A percentile compares a stretch with the other conserved stretches of the same genome.
Evolutionary conservation across 1,284 basidiomycete genomes (phyloP).

Genomic region (Vanrija sp.): DNA sequence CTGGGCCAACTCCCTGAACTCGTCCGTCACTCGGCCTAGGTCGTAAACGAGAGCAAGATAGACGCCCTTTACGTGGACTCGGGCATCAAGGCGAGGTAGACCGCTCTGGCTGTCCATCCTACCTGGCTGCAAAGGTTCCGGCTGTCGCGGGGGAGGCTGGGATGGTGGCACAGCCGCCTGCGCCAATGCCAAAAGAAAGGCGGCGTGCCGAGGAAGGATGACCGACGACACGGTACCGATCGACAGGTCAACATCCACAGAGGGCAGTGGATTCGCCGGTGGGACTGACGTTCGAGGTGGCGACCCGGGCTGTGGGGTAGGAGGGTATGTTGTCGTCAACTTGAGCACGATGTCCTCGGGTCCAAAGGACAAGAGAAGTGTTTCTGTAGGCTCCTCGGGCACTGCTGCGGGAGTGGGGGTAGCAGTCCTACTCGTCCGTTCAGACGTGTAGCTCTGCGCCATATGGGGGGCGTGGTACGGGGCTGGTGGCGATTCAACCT

Average conservation of each 20-base stretch:
- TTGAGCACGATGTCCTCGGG: slow-evolving; percentile 38
- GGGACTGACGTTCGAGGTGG: neutral
- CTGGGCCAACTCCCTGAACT: neutral
- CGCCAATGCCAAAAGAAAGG: slow-evolving; percentile 23
- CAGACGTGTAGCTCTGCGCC: neutral
- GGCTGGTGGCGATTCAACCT: neutral
- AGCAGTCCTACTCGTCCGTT: slow-evolving; percentile 19
- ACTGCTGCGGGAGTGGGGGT: slow-evolving; percentile 17
- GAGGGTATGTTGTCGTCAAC: slow-evolving; percentile 23
- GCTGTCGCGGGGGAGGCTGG: neutral
- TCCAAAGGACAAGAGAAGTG: slow-evolving; percentile 36
- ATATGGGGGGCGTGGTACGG: neutral
- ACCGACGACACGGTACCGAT: slow-evolving; percentile 29
- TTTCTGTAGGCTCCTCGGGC: slow-evolving; percentile 7
- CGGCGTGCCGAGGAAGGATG: slow-evolving; percentile 28
- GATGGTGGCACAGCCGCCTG: slow-evolving; percentile 2
- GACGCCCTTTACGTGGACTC: slow-evolving; percentile 28
- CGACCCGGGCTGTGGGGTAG: neutral
- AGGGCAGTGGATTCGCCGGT: slow-evolving; percentile 7
- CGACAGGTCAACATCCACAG: slow-evolving; percentile 20
- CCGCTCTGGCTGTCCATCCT: neutral
- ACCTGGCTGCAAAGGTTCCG: neutral
- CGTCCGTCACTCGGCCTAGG: slow-evolving; percentile 5
- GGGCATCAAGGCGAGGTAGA: slow-evolving; percentile 20
- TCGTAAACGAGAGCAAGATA: slow-evolving; percentile 33